These are phyloP conservation scores for Hypoxylon sp. DNA, from an alignment of 2,329 filamentous ascomycete species.

Conservation along the genomic window DNA sequence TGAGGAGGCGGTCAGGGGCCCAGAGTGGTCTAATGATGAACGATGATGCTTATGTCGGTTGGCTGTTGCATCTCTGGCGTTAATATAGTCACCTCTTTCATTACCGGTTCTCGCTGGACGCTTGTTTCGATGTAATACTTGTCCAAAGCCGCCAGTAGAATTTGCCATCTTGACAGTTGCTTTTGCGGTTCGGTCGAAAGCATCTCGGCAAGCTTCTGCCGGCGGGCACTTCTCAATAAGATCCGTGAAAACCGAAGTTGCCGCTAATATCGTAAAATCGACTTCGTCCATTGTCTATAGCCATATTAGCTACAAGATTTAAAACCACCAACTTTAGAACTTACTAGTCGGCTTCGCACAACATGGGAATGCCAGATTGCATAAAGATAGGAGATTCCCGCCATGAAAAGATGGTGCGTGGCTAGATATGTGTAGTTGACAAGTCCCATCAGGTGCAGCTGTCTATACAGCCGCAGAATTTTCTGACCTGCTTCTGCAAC, in stretches of 20 bases:
- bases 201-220: slow-evolving; percentile 92
- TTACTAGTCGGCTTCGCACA: slow-evolving; percentile 86
- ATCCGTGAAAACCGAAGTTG: slow-evolving; percentile 91
- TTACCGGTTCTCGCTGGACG: slow-evolving; percentile 45
- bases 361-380: slow-evolving; percentile 96
- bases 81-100: slow-evolving; percentile 50
- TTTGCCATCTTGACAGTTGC: slow-evolving; percentile 96
- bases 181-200: slow-evolving; percentile 94
- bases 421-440: slow-evolving; percentile 97
- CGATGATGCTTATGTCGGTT: slow-evolving; percentile 48
- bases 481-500: slow-evolving; percentile 95
- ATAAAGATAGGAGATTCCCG: slow-evolving; percentile 94
- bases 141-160: slow-evolving; percentile 84
- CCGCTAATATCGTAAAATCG: slow-evolving; percentile 95
- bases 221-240: slow-evolving; percentile 95
- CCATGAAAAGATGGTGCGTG: slow-evolving; percentile 97
- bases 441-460: slow-evolving; percentile 86
- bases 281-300: slow-evolving; percentile 87
- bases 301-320: slow-evolving; percentile 47
- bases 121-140: slow-evolving; percentile 52
- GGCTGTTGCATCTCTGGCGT: slow-evolving; percentile 51
- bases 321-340: slow-evolving; percentile 54
- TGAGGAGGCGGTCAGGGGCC: slow-evolving; percentile 41
- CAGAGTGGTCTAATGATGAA: slow-evolving; percentile 43
- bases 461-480: slow-evolving; percentile 89